phyloP scores from a whole-genome alignment of 208 protist genomes.

The Porcisia deanei region DNA sequence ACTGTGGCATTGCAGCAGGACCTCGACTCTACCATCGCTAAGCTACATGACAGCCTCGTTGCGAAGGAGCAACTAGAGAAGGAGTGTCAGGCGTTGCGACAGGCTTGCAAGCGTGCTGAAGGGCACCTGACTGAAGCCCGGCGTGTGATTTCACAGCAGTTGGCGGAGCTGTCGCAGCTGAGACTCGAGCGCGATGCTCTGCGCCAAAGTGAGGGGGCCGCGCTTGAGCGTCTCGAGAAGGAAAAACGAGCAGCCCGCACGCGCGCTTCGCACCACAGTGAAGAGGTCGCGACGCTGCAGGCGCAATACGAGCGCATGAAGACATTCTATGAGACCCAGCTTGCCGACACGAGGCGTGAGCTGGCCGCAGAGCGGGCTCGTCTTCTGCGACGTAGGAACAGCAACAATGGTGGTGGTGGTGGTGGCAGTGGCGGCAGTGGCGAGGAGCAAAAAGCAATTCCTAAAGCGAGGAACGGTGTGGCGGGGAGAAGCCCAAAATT shows the following conservation, averaged over 20 bases:
- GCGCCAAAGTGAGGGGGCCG: slow-evolving; percentile 37
- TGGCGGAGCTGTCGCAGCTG: slow-evolving; percentile 57
- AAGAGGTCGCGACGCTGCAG: slow-evolving; percentile 56
- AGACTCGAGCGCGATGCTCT: slow-evolving; percentile 46
- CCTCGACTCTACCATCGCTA: slow-evolving; percentile 24
- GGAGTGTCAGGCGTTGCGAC: slow-evolving; percentile 64
- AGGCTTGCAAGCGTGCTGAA: slow-evolving; percentile 32
- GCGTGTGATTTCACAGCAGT: slow-evolving; percentile 73
- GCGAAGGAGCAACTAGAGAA: slow-evolving; percentile 56
- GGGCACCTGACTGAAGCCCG: slow-evolving; percentile 61
- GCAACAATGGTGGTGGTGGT: too few relatives aligned
- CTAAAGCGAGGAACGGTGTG: neutral
- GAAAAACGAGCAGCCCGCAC: slow-evolving; percentile 38
- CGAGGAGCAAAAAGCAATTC: neutral
- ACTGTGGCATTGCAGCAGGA: slow-evolving; percentile 12
- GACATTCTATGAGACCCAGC: slow-evolving; percentile 70
- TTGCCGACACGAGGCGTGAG: slow-evolving; percentile 76
- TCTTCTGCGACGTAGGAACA: slow-evolving; percentile 15
- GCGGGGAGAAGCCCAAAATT: neutral
- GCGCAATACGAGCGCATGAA: slow-evolving; percentile 71
- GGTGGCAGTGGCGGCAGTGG: neutral
- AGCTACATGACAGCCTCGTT: slow-evolving; percentile 66
- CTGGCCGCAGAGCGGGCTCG: slow-evolving; percentile 46
- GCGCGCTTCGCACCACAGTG: slow-evolving; percentile 45
- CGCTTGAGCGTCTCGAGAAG: slow-evolving; percentile 57